Base-by-base conservation (phyloP, 2,329 filamentous ascomycete genomes). In the Pyricularia sp. region DNA sequence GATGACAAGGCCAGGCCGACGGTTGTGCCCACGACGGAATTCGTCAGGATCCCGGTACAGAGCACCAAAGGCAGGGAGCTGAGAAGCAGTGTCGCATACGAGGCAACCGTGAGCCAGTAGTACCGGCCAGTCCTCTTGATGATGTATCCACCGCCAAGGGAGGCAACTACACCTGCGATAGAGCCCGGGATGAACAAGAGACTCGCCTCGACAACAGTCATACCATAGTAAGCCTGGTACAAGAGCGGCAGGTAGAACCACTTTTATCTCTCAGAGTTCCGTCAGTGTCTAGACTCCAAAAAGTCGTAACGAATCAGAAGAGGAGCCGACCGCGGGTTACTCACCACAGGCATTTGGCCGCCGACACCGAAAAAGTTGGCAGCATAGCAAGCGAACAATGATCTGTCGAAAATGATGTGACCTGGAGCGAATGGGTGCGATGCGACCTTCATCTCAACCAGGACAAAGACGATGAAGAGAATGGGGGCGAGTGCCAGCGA, bases 171-270 rank as follows among this genome's bases (percentile, higher is more conserved):
- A 30, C 85, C 70, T 5, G 81, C 79, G 3, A 88, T 61, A 71
- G 92, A 90, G 68, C 83, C 83, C 0, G 92, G 91, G 36, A 94
- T 80, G 23, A 94, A 83, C 42, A 88, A 80, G 0, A 90, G 70
- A 0, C 91, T 91, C 4, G 90, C 86, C 68, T 82, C 77, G 0
- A 89, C 88, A 0, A 92, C 89, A 4, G 84, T 85, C 28, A 88
- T 79, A 5, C 86, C 87, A 66, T 90, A 82, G 0, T 90, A 88
- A 5, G 89, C 91, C 78, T 94, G 92, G 78, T 91, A 92, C 78
- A 90, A 92, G 2, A 94, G 81, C 1, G 92, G 90, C n/a, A 92
- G 80, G 78, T 92, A 92, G 80, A 92, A 94, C 55, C 58, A 68
- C 66, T 68, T 20, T 4, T 20, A 12, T 11, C 12, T 64, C 26